Percentiles rank a stretch among this genome's conserved stretches.
Evolutionary conservation across 2,329 filamentous ascomycete genomes (phyloP).

Genomic region (Septoria linicola): DNA sequence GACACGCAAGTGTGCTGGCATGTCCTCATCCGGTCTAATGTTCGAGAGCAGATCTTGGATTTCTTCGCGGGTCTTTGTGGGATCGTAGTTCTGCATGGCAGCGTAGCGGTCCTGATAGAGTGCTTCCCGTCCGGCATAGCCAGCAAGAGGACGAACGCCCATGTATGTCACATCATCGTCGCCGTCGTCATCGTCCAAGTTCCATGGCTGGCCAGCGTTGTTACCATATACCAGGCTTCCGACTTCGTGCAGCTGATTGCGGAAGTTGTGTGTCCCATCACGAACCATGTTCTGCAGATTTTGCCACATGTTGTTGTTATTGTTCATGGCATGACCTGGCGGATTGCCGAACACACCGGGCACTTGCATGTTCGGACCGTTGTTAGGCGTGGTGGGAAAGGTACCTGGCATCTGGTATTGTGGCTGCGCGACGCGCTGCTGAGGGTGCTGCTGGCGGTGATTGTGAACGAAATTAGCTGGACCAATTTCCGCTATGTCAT

Average conservation of each 20-base stretch:
- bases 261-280: background rate
- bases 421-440: background rate
- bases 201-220: constrained; percentile 13
- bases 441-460: constrained; percentile 9
- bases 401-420: constrained; percentile 28
- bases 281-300: background rate
- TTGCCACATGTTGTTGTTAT: background rate
- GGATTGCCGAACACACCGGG: background rate
- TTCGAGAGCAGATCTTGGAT: constrained; percentile 69
- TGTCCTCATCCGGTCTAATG: constrained; percentile 66
- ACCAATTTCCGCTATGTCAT: constrained; percentile 32
- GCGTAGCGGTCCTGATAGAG: constrained; percentile 31
- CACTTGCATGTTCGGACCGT: background rate
- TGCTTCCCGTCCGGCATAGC: constrained; percentile 31
- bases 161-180: constrained; percentile 20
- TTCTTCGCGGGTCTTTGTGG: constrained; percentile 60
- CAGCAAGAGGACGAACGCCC: constrained; percentile 25
- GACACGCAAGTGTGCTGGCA: constrained; percentile 57
- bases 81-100: constrained; percentile 41
- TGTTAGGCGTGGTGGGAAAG: constrained; percentile 18
- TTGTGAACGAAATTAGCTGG: constrained; percentile 30
- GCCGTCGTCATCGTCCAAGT: constrained; percentile 22
- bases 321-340: background rate
- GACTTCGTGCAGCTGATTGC: constrained; percentile 4
- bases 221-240: constrained; percentile 24